These are phyloP conservation scores for Eucalyptus virginea DNA, from an alignment of 345 rosid genomes.

Conservation along the genomic window DNA sequence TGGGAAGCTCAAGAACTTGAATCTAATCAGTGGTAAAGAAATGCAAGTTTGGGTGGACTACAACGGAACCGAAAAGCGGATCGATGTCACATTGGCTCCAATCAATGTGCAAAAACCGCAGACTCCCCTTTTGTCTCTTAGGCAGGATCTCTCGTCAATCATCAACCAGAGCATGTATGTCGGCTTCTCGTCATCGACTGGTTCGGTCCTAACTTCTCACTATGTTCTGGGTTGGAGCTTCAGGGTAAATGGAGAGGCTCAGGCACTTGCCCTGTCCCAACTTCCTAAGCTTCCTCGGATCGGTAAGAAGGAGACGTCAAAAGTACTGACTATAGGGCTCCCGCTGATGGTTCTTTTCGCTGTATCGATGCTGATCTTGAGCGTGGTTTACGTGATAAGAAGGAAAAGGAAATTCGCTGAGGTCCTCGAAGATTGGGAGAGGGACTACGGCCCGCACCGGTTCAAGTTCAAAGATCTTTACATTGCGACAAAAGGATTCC, in stretches of 20 bases:
- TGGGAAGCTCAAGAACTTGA: neutral
- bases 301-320: constrained; percentile 12
- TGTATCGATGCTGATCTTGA: constrained; percentile 1
- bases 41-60: constrained; percentile 58
- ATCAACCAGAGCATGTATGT: constrained; percentile 31
- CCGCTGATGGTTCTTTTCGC: constrained; percentile 17
- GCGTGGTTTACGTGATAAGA: constrained; percentile 1
- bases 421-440: constrained; percentile 70
- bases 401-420: constrained; percentile 55
- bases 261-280: constrained; percentile 20
- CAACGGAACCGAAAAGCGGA: constrained; percentile 4
- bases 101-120: constrained; percentile 18
- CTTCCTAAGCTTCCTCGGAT: constrained; percentile 58
- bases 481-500: constrained; percentile 61
- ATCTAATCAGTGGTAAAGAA: constrained; percentile 7
- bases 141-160: constrained; percentile 23
- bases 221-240: constrained; percentile 74
- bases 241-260: constrained; percentile 27
- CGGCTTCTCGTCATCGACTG: constrained; percentile 69
- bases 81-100: constrained; percentile 45
- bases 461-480: constrained; percentile 56
- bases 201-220: constrained; percentile 10
- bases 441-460: constrained; percentile 40
- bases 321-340: constrained; percentile 32
- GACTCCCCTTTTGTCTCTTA: constrained; percentile 24